Evolutionary conservation across 169 alveolate species (phyloP).

Genomic region (Plasmodium cynomolgi): DNA sequence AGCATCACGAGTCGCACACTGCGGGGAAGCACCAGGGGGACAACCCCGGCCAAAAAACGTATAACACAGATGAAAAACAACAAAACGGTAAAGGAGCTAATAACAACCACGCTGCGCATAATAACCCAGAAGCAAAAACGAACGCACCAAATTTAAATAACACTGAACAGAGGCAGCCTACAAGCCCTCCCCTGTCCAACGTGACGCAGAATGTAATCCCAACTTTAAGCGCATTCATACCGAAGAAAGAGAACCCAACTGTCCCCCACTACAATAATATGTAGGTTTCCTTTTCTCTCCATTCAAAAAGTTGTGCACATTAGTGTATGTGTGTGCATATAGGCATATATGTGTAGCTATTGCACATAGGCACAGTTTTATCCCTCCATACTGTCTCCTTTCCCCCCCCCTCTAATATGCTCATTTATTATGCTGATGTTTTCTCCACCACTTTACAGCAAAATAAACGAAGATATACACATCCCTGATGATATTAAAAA

Average conservation of each 20-base stretch:
- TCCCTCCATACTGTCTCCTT: background rate
- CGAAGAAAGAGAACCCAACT: conserved; percentile 3
- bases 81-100: background rate
- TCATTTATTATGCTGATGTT: background rate
- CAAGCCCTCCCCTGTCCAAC: background rate
- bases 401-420: background rate
- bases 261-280: background rate
- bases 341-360: background rate
- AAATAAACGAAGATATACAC: conserved; percentile 34
- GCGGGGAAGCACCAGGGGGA: background rate
- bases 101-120: background rate
- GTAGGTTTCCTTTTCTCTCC: conserved; percentile 6
- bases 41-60: background rate
- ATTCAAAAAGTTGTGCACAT: background rate
- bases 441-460: conserved; percentile 16
- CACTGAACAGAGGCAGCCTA: background rate
- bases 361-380: background rate
- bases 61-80: background rate
- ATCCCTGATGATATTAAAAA: conserved; percentile 65
- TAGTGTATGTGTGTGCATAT: background rate
- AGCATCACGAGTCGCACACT: background rate
- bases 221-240: background rate
- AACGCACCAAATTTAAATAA: background rate
- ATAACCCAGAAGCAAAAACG: background rate
- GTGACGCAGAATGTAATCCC: conserved; percentile 18